These are phyloP conservation scores for Hypoxylon sp. DNA, from an alignment of 2,329 filamentous ascomycete species.

Conservation along the genomic window DNA sequence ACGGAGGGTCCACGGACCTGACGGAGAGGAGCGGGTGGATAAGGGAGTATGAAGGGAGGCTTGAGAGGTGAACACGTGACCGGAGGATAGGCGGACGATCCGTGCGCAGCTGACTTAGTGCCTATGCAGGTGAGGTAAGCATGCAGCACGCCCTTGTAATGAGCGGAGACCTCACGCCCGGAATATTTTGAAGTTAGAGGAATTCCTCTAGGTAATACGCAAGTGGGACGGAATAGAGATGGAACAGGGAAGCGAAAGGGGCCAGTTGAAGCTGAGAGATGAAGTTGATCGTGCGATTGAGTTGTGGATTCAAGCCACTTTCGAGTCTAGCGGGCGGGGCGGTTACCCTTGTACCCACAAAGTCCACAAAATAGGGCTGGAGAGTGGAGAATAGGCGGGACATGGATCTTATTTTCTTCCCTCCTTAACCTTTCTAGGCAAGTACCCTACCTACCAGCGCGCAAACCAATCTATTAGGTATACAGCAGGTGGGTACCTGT, in stretches of 20 bases:
- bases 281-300: constrained; percentile 5
- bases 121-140: not conserved
- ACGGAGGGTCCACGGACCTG: constrained; percentile 12
- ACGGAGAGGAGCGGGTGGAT: constrained; percentile 1
- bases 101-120: not conserved
- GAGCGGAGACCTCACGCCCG: not conserved
- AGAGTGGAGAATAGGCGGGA: not conserved
- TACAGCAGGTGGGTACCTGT: not conserved
- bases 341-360: not conserved
- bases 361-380: not conserved
- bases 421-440: not conserved
- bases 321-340: not conserved
- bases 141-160: not conserved
- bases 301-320: not conserved
- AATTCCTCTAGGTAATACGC: not conserved
- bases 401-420: not conserved
- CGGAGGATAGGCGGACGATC: constrained; percentile 12
- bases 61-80: not conserved
- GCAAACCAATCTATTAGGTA: not conserved
- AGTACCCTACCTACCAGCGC: not conserved
- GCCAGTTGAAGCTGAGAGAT: not conserved
- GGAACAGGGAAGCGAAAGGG: not conserved
- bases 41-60: not conserved
- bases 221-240: not conserved
- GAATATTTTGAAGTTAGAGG: not conserved